Conservation (phyloP, 169 alveolate species). For the Eimeria tenella region DNA sequence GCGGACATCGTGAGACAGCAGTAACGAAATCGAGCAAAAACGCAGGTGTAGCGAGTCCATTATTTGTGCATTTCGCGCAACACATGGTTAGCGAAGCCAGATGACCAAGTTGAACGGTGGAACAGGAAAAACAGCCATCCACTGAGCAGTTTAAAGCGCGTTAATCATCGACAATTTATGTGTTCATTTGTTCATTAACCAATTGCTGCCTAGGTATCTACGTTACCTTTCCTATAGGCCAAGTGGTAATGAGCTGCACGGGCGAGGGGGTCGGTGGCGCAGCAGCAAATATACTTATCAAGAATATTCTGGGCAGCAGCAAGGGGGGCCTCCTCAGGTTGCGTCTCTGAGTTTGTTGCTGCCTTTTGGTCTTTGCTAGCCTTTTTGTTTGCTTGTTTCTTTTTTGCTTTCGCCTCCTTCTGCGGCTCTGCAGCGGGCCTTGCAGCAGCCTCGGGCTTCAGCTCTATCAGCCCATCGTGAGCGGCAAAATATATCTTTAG, state of each 20-base stretch:
- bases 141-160: no score
- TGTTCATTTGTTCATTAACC: no score
- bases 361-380: background rate
- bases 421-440: background rate
- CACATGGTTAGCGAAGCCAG: background rate
- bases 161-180: no score
- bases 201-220: no score
- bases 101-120: background rate
- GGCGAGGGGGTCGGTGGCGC: conserved; percentile 25
- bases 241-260: conserved; percentile 51
- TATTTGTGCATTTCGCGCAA: background rate
- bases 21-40: no score
- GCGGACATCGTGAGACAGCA: no score
- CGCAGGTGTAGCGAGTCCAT: no score
- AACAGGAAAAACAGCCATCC: no score
- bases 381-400: background rate
- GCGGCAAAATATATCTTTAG: conserved; percentile 22
- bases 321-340: conserved; percentile 50
- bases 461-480: conserved; percentile 61
- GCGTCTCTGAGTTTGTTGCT: background rate
- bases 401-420: background rate
- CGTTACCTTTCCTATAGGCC: conserved; percentile 42
- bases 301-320: conserved; percentile 27
- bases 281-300: background rate
- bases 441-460: background rate